Evolutionary conservation across 73 alveolate species (phyloP).

Genomic region (Symbiodinium natans): DNA sequence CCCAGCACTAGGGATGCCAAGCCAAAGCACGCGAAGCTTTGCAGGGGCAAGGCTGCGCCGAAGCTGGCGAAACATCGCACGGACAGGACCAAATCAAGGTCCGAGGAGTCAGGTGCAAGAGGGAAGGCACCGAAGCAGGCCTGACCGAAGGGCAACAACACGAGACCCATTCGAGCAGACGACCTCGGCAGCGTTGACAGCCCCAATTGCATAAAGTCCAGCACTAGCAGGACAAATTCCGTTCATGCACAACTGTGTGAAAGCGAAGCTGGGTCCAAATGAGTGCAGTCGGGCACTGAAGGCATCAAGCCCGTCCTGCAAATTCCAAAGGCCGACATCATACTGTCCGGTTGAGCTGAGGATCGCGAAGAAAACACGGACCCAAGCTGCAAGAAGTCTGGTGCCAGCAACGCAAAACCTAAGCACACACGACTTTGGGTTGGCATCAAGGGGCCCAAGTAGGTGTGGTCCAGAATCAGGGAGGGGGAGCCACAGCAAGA

Average conservation of each 20-base stretch:
- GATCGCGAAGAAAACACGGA: not conserved
- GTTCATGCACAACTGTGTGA: not conserved
- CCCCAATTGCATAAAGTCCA: not conserved
- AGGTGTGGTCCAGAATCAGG: not conserved
- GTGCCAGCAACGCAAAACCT: not conserved
- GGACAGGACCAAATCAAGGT: not conserved
- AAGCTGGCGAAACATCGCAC: not conserved
- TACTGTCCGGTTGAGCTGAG: not conserved
- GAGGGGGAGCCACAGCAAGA: constrained; percentile 9
- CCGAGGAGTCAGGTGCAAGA: not conserved
- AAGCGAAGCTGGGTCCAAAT: not conserved
- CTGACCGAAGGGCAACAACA: not conserved
- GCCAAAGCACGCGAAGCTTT: constrained; percentile 1
- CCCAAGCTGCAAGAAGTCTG: constrained; percentile 19
- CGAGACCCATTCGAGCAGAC: not conserved
- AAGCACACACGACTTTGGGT: not conserved
- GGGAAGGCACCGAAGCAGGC: not conserved
- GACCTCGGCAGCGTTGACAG: not conserved
- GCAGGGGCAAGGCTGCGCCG: not conserved
- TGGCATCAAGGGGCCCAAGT: not conserved
- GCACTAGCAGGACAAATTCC: not conserved
- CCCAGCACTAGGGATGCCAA: not conserved
- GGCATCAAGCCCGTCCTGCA: not conserved
- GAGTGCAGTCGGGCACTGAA: constrained; percentile 14
- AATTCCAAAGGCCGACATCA: not conserved